Evolutionary conservation across 805 yeast species (phyloP).

Genomic region (Lachancea cidri): DNA sequence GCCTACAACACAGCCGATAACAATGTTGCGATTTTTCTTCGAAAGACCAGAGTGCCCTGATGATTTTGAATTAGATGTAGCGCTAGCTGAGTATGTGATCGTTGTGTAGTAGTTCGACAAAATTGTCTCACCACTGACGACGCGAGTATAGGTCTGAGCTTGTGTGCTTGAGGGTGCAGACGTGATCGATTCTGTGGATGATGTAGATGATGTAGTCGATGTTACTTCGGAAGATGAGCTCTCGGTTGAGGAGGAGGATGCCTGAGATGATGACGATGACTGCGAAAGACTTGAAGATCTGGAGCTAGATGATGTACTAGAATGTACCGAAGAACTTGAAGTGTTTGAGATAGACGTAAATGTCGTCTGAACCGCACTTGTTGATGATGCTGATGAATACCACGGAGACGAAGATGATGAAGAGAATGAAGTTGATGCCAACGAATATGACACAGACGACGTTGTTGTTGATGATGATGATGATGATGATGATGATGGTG

Average conservation of each 20-base stretch:
- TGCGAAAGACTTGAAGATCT: conserved; percentile 12
- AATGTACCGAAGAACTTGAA: conserved; percentile 5
- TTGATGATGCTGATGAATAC: not conserved
- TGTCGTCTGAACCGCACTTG: conserved; percentile 13
- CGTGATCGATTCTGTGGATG: conserved; percentile 15
- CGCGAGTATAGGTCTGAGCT: conserved; percentile 22
- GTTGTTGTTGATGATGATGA: conserved; percentile 3
- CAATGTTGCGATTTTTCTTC: conserved; percentile 45
- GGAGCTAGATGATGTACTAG: conserved; percentile 5
- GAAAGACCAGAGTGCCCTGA: conserved; percentile 39
- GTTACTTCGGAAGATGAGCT: conserved; percentile 9
- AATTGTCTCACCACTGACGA: conserved; percentile 32
- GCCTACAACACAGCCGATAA: conserved; percentile 68
- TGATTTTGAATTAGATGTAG: conserved; percentile 19
- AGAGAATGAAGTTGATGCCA: not conserved
- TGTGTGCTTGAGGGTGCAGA: conserved; percentile 8
- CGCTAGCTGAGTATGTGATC: conserved; percentile 26
- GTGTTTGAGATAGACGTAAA: conserved; percentile 9
- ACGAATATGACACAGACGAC: conserved; percentile 1
- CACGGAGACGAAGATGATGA: conserved; percentile 3
- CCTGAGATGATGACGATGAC: conserved; percentile 13
- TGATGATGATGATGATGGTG: conserved; percentile 11
- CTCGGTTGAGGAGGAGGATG: conserved; percentile 15
- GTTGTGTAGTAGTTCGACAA: conserved; percentile 31
- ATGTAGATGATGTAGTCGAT: conserved; percentile 16